Conservation (phyloP, 108 stramenopile species). For the Discostella stelligeroides region DNA sequence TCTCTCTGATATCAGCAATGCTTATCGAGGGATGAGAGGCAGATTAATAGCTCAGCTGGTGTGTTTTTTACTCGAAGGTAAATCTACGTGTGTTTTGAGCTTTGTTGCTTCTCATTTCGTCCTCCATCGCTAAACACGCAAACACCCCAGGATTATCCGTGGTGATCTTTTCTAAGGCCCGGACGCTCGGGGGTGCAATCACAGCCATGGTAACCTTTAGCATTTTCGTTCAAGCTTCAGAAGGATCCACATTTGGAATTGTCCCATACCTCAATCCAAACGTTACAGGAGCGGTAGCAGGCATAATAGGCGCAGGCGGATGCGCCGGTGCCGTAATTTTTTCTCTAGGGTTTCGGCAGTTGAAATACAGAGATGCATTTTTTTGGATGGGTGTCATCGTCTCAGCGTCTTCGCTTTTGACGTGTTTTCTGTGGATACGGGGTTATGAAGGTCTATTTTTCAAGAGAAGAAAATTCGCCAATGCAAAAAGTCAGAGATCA, state of each 20-base stretch:
- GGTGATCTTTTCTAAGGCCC: conserved; percentile 59
- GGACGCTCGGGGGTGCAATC: conserved; percentile 61
- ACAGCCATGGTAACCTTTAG: conserved; percentile 66
- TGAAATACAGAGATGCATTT: conserved; percentile 58
- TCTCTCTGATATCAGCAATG: conserved; percentile 57
- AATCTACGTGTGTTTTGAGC: background rate
- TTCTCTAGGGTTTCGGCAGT: conserved; percentile 55
- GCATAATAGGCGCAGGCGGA: conserved; percentile 82
- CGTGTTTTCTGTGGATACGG: conserved; percentile 68
- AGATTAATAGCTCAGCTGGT: conserved; percentile 60
- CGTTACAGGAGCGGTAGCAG: conserved; percentile 62
- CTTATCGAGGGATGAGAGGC: conserved; percentile 73
- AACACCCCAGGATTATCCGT: conserved; percentile 53
- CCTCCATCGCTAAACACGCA: background rate
- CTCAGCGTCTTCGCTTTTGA: conserved; percentile 49
- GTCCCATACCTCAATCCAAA: conserved; percentile 62
- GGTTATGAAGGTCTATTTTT: conserved; percentile 66
- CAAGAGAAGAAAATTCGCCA: conserved; percentile 9
- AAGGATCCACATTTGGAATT: conserved; percentile 68
- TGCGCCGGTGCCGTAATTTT: conserved; percentile 76
- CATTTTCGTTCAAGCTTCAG: conserved; percentile 79
- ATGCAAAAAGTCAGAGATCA: background rate
- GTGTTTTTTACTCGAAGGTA: conserved; percentile 60
- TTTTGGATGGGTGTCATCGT: conserved; percentile 69
- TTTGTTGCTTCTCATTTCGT: conserved; percentile 20